Base-by-base conservation (phyloP, 192 early-diverging fungal genomes). In the Podila epicladia region DNA sequence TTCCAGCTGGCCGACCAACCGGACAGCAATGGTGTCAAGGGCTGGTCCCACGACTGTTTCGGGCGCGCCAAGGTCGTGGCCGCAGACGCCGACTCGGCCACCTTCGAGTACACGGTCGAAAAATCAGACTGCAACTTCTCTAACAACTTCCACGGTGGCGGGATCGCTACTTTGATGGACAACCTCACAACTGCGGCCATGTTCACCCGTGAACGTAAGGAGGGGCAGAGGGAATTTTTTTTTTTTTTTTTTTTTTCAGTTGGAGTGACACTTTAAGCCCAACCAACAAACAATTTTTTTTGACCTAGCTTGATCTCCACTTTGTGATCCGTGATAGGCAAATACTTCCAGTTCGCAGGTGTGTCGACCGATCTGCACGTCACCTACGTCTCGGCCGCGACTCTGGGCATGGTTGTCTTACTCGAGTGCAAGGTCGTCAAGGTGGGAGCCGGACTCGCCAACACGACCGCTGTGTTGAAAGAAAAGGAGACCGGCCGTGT, bases 311-410 rank as follows among this genome's bases (percentile, higher is more conserved):
- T 45, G 41, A 12, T 15, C 13, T 15, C 41, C 15, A 33, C 41
- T 15, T 15, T 3, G 8, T 17, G 15, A 45, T 45, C 8, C 9
- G 0, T 45, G 41, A 13, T 45, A 78, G 83, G 76, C 17, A 84
- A 84, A 67, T 24, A 74, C 29, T 71, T 73, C 28, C 55, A 65
- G 41, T 62, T 58, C 29, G 79, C 49, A 11, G 84, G 84, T 17
- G 84, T 85, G 37, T 85, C 84, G 15, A 78, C 71, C 11, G 80
- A 85, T 72, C 41, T 85, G 29, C 74, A 82, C 48, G 72, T 82
- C 65, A 71, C 67, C 20, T 85, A 85, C 55, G 84, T 85, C 19
- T 69, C 70, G 35, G 71, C 69, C 22, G 80, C 75, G 2, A 41
- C 70, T 0, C 29, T 67, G 9, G 84, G 84, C 11, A 68, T 62